Evolutionary conservation across 2,329 filamentous ascomycete species (phyloP).

Genomic region (Fusarium sambucinum): DNA sequence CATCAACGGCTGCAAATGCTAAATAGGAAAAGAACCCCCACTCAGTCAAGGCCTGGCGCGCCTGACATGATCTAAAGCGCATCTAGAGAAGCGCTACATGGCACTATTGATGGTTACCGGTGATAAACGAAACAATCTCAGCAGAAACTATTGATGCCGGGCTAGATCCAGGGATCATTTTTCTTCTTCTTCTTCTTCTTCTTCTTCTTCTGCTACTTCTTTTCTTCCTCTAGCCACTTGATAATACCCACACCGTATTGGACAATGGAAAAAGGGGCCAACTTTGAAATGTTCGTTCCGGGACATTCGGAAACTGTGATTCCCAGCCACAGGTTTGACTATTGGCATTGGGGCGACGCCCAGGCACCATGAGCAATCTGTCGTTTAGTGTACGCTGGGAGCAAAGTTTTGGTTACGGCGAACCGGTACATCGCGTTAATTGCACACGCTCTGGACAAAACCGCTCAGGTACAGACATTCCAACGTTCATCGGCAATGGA

Average conservation of each 20-base stretch:
- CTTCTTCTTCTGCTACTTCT: no score
- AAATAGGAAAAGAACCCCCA: constrained; percentile 14
- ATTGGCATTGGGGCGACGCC: constrained; percentile 31
- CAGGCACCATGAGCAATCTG: constrained; percentile 23
- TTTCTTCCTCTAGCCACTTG: background rate
- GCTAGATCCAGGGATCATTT: constrained; percentile 30
- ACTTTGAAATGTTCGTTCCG: constrained; percentile 21
- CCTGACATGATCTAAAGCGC: constrained; percentile 20
- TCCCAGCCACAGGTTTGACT: constrained; percentile 26
- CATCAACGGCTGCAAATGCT: constrained; percentile 9
- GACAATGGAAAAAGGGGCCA: constrained; percentile 4
- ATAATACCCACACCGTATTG: background rate
- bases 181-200: background rate
- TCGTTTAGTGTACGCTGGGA: constrained; percentile 11
- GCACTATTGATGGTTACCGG: constrained; percentile 36
- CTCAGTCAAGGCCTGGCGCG: background rate
- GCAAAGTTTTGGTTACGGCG: constrained; percentile 18
- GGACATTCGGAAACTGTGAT: constrained; percentile 7
- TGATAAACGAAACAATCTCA: constrained; percentile 42
- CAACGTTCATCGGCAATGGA: background rate
- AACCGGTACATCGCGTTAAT: constrained; percentile 7
- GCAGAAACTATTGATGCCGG: constrained; percentile 32
- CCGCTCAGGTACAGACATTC: background rate
- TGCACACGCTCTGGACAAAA: constrained; percentile 24
- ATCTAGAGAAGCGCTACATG: constrained; percentile 17